phyloP scores from a whole-genome alignment of 164 flowering plant genomes.

The Buxus sempervirens region DNA sequence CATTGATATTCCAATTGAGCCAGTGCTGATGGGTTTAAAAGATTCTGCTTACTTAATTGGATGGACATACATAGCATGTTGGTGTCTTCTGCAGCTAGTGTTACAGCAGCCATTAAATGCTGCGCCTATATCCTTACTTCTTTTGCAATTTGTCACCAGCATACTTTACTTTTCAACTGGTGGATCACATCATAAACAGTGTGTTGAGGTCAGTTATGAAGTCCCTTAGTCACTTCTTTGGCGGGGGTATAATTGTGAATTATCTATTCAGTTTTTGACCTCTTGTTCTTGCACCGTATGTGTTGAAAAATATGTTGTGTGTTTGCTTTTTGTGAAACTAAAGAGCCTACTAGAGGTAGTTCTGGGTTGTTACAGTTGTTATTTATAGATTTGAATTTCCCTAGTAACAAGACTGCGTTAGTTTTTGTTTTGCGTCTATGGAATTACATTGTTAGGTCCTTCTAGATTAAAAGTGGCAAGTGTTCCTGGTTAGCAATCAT shows the following conservation, averaged over 20 bases:
- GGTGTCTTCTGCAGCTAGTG: constrained; percentile 89
- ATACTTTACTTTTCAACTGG: constrained; percentile 33
- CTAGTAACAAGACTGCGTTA: too few relatives aligned
- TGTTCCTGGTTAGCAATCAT: too few relatives aligned
- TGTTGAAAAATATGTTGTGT: too few relatives aligned
- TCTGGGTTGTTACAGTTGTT: too few relatives aligned
- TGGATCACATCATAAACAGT: constrained; percentile 37
- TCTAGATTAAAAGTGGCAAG: too few relatives aligned
- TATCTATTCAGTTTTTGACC: too few relatives aligned
- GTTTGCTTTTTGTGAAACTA: too few relatives aligned
- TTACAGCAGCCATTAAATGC: constrained; percentile 82
- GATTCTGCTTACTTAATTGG: constrained; percentile 53
- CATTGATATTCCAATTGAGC: constrained; percentile 14
- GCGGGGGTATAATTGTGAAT: background rate
- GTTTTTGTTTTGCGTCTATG: too few relatives aligned
- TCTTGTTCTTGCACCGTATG: too few relatives aligned
- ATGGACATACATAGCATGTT: constrained; percentile 49
- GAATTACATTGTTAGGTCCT: too few relatives aligned
- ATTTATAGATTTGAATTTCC: too few relatives aligned
- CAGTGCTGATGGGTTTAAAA: constrained; percentile 26
- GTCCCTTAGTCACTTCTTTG: background rate
- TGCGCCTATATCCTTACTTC: constrained; percentile 57
- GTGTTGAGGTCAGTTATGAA: constrained; percentile 77
- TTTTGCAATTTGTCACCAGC: constrained; percentile 52
- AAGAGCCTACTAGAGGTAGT: too few relatives aligned